Evolutionary conservation across 2,329 filamentous ascomycete genomes (phyloP).

Genomic region (Aschersonia sp.): DNA sequence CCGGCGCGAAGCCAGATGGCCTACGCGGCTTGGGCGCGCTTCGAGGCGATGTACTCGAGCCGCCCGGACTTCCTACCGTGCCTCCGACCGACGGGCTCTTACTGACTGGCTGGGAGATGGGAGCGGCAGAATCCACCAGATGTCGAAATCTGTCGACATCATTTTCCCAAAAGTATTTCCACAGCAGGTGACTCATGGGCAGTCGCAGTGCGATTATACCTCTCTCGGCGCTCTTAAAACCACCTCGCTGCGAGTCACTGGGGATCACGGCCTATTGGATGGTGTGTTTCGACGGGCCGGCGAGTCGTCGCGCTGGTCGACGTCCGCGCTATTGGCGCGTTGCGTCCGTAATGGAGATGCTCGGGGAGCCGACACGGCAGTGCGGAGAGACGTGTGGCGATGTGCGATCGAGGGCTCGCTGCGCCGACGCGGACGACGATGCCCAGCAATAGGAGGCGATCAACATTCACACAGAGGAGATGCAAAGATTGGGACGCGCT

Average conservation of each 20-base stretch:
- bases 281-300: slow-evolving; percentile 34
- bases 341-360: too few relatives aligned
- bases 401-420: too few relatives aligned
- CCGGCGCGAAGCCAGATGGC: slow-evolving; percentile 32
- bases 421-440: too few relatives aligned
- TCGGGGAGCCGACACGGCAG: too few relatives aligned
- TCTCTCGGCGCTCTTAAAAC: slow-evolving; percentile 38
- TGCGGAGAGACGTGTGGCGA: too few relatives aligned
- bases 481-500: too few relatives aligned
- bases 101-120: slow-evolving; percentile 36
- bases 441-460: too few relatives aligned
- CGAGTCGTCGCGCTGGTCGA: slow-evolving; percentile 4
- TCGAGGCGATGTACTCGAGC: slow-evolving; percentile 34
- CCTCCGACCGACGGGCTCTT: slow-evolving; percentile 34
- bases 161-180: slow-evolving; percentile 94
- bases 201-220: slow-evolving; percentile 7
- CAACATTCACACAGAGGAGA: too few relatives aligned
- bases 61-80: slow-evolving; percentile 22
- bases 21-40: slow-evolving; percentile 34
- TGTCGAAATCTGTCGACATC: slow-evolving; percentile 91
- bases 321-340: too few relatives aligned
- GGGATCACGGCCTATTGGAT: slow-evolving; percentile 89
- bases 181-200: slow-evolving; percentile 90
- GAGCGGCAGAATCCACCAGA: slow-evolving; percentile 61
- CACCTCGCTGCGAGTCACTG: slow-evolving; percentile 81